Percentiles rank a stretch among this genome's conserved stretches.
These are phyloP conservation scores for Neofusicoccum umdonicola DNA, from an alignment of 2,329 filamentous ascomycete species.

Conservation along the genomic window DNA sequence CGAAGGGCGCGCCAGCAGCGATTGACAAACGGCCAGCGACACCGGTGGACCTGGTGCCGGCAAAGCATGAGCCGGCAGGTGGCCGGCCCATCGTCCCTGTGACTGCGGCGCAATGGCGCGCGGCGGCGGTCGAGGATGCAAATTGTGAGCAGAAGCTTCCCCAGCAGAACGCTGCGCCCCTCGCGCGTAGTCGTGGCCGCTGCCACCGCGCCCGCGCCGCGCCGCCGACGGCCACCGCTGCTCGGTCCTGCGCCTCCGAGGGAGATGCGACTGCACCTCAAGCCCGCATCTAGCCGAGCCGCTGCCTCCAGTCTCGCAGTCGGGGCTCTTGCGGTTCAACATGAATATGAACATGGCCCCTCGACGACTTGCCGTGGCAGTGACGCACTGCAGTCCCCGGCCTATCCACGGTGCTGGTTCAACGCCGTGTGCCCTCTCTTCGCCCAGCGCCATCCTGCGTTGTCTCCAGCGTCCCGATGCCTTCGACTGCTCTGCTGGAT, in stretches of 20 bases:
- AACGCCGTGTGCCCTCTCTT: neutral
- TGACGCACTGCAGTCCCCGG: too few relatives aligned
- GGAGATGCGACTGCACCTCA: neutral
- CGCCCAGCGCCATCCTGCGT: neutral
- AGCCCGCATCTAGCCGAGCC: conserved; percentile 3
- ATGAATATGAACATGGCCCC: too few relatives aligned
- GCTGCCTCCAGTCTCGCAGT: neutral
- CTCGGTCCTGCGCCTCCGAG: neutral
- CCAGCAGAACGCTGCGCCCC: neutral
- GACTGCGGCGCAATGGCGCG: neutral
- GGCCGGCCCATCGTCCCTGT: neutral
- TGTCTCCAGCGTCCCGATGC: too few relatives aligned
- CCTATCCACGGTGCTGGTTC: too few relatives aligned
- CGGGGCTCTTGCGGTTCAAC: too few relatives aligned
- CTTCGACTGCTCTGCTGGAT: too few relatives aligned
- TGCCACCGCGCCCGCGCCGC: neutral
- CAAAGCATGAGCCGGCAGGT: neutral
- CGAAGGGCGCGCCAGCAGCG: conserved; percentile 1
- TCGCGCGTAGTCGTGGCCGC: neutral
- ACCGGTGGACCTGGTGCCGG: neutral
- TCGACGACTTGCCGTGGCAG: too few relatives aligned
- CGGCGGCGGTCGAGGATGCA: neutral
- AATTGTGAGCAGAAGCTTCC: neutral
- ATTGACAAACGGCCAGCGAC: neutral
- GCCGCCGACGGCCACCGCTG: neutral